Conservation (phyloP, 306 rosid genomes). For the Vicia faba region DNA sequence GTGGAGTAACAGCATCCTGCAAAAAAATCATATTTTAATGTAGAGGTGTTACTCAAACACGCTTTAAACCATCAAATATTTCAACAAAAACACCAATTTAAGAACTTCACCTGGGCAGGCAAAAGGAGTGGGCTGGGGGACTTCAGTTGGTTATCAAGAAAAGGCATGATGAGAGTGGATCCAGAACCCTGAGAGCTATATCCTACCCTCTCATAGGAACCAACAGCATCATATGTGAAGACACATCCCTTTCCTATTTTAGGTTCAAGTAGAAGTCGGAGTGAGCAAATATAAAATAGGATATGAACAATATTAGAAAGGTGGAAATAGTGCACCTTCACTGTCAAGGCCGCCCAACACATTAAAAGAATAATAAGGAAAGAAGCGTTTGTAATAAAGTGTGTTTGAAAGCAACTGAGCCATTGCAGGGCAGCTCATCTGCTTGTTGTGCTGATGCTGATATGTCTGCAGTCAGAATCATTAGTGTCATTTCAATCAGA, state of each 20-base stretch:
- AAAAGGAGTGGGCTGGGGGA: conserved; percentile 15
- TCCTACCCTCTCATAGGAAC: conserved; percentile 98
- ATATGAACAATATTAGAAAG: conserved; percentile 31
- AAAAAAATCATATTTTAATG: neutral
- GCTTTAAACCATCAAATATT: neutral
- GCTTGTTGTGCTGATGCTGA: conserved; percentile 11
- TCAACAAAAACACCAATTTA: neutral
- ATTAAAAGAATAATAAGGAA: conserved; percentile 92
- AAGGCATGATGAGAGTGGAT: conserved; percentile 31
- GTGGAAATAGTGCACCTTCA: conserved; percentile 66
- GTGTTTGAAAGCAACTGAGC: conserved; percentile 95
- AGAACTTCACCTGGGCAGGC: conserved; percentile 16
- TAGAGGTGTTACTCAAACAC: neutral
- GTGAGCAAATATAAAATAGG: conserved; percentile 21
- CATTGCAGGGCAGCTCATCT: conserved; percentile 45
- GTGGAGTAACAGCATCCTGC: conserved; percentile 7
- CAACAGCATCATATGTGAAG: conserved; percentile 98
- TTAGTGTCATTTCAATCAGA: conserved; percentile 22
- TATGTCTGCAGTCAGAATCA: conserved; percentile 24
- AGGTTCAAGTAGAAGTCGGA: conserved; percentile 12
- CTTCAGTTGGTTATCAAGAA: conserved; percentile 2
- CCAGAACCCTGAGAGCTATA: conserved; percentile 98
- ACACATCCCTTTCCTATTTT: conserved; percentile 93
- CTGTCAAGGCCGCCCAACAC: conserved; percentile 95
- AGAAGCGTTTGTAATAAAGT: conserved; percentile 93